These are phyloP conservation scores for Steccherinum ochraceum DNA, from an alignment of 768 basidiomycete species.

Conservation along the genomic window DNA sequence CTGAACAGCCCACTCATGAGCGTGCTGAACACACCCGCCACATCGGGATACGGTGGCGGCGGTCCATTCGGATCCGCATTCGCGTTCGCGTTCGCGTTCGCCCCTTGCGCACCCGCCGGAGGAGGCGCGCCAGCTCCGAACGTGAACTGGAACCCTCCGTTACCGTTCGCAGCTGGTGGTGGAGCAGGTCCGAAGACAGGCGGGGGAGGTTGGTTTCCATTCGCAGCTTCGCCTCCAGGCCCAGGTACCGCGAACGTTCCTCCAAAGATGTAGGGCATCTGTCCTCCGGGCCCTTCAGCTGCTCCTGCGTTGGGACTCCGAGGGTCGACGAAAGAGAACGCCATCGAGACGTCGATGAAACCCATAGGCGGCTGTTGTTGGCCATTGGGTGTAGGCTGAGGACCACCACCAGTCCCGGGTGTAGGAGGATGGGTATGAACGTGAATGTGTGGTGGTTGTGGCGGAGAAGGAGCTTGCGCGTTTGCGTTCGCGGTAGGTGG, in stretches of 20 bases:
- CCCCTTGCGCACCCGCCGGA: too few relatives aligned
- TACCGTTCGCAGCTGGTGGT: too few relatives aligned
- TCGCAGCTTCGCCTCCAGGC: neutral
- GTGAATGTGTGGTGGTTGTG: neutral
- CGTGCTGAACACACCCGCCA: neutral
- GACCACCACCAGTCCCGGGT: too few relatives aligned
- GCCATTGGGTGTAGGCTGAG: too few relatives aligned
- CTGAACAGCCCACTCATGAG: neutral
- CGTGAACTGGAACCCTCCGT: too few relatives aligned
- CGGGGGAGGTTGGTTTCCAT: constrained; percentile 8
- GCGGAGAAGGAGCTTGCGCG: neutral
- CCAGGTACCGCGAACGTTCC: neutral
- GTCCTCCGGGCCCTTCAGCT: neutral
- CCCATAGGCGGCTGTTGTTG: too few relatives aligned
- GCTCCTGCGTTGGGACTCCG: neutral
- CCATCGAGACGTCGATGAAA: neutral
- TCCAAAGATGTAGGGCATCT: neutral
- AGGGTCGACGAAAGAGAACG: neutral
- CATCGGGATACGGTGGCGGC: neutral
- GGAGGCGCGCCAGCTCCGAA: too few relatives aligned
- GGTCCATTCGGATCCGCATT: neutral
- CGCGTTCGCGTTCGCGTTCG: neutral
- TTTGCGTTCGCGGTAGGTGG: too few relatives aligned
- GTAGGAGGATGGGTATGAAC: neutral
- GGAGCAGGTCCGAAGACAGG: constrained; percentile 10